Evolutionary conservation across 202 grass and related monocot species (phyloP).

Genomic region (Setaria italica): DNA sequence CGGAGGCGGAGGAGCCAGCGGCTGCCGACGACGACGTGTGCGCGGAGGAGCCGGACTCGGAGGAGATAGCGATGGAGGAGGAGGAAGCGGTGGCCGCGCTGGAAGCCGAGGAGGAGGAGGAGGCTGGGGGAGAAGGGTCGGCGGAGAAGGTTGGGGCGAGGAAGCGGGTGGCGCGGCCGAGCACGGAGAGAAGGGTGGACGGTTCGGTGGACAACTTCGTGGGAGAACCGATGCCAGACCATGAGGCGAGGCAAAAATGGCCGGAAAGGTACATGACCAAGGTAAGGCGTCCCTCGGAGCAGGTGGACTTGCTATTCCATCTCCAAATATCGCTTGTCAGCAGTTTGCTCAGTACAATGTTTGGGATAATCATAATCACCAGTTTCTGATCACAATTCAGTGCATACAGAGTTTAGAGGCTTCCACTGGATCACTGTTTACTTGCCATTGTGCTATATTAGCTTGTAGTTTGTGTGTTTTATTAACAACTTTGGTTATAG

Average conservation of each 20-base stretch:
- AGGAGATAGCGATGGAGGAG: neutral
- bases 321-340: neutral
- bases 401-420: neutral
- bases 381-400: neutral
- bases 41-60: constrained; percentile 4
- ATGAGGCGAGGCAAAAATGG: constrained; percentile 42
- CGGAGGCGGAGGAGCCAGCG: neutral
- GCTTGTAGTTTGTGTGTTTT: neutral
- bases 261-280: constrained; percentile 36
- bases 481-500: neutral
- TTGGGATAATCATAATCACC: neutral
- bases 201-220: constrained; percentile 32
- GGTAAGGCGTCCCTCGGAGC: neutral
- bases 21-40: neutral
- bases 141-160: neutral
- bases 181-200: neutral
- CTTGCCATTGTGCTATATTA: neutral
- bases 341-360: neutral
- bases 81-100: neutral
- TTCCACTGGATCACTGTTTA: neutral
- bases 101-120: neutral
- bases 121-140: neutral
- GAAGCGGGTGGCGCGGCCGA: constrained; percentile 27
- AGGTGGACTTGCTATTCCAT: neutral
- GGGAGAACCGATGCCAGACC: constrained; percentile 15